A percentile compares a stretch with the other conserved stretches of the same genome.
phyloP scores from a whole-genome alignment of 2,329 filamentous ascomycete genomes.

The Cercospora berteroae region DNA sequence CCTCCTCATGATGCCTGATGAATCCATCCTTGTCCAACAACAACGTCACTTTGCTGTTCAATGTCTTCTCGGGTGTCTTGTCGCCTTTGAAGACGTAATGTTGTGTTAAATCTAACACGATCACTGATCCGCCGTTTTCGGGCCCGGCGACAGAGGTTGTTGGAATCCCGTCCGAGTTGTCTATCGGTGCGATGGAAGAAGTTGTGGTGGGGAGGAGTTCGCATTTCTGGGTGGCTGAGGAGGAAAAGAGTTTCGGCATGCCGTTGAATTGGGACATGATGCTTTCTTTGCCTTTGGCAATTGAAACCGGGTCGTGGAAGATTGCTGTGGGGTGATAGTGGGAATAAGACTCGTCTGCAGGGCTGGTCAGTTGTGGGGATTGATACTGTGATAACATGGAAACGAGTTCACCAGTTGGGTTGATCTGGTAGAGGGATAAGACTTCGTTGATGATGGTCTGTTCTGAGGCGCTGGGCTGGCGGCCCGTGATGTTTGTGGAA shows the following conservation, averaged over 20 bases:
- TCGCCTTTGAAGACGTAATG: conserved; percentile 34
- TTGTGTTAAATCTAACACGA: conserved; percentile 31
- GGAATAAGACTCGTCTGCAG: conserved; percentile 24
- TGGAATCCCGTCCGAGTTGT: neutral
- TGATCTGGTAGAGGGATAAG: conserved; percentile 29
- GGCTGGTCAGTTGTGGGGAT: neutral
- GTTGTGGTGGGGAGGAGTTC: conserved; percentile 22
- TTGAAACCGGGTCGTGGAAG: conserved; percentile 34
- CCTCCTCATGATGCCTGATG: conserved; percentile 32
- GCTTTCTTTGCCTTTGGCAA: conserved; percentile 30
- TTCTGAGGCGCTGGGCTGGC: conserved; percentile 23
- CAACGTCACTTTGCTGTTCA: conserved; percentile 32
- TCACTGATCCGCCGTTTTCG: conserved; percentile 14
- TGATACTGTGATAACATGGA: neutral
- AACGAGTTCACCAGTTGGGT: conserved; percentile 17
- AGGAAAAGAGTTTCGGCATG: conserved; percentile 33
- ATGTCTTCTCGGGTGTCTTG: conserved; percentile 31
- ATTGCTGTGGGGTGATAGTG: conserved; percentile 29
- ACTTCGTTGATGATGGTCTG: conserved; percentile 30
- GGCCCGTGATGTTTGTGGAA: conserved; percentile 12
- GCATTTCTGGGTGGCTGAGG: conserved; percentile 26
- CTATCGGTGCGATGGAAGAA: neutral
- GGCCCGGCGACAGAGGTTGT: neutral
- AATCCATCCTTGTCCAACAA: conserved; percentile 27
- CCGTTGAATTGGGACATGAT: conserved; percentile 34